Percentiles rank a stretch among this genome's conserved stretches.
Evolutionary conservation across 2,329 filamentous ascomycete genomes (phyloP).

Genomic region (Diaporthe sp.): DNA sequence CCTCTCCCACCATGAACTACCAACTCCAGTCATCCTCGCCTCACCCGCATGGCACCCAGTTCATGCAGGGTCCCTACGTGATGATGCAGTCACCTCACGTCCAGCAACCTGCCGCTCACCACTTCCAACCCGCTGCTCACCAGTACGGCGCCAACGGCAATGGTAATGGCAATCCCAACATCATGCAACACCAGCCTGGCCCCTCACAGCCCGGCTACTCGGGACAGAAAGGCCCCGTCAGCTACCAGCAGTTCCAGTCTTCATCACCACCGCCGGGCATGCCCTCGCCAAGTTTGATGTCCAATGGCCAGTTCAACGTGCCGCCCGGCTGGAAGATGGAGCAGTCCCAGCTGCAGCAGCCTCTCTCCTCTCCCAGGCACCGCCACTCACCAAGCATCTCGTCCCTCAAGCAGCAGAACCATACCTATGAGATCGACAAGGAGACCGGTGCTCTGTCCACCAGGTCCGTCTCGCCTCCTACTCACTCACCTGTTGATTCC

Average conservation of each 20-base stretch:
- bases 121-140: constrained; percentile 23
- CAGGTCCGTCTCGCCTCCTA: constrained; percentile 41
- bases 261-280: constrained; percentile 45
- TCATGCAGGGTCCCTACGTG: constrained; percentile 38
- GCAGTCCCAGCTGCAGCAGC: constrained; percentile 67
- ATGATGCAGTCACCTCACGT: constrained; percentile 33
- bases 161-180: constrained; percentile 21
- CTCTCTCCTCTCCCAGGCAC: constrained; percentile 58
- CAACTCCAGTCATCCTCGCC: constrained; percentile 33
- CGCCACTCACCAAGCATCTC: constrained; percentile 50
- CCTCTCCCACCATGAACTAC: constrained; percentile 33
- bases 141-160: constrained; percentile 29
- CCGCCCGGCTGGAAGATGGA: constrained; percentile 66
- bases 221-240: constrained; percentile 33
- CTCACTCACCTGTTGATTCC: constrained; percentile 40
- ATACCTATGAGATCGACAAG: constrained; percentile 63
- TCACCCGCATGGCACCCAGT: constrained; percentile 26
- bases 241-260: constrained; percentile 39
- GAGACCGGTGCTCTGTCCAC: constrained; percentile 59
- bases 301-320: constrained; percentile 55
- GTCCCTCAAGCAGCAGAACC: constrained; percentile 48
- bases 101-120: constrained; percentile 25
- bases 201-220: constrained; percentile 24
- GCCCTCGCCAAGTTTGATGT: constrained; percentile 39
- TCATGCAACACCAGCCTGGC: constrained; percentile 35